Conservation (phyloP, 1,284 basidiomycete species). For the Entoloma clypeatum region DNA sequence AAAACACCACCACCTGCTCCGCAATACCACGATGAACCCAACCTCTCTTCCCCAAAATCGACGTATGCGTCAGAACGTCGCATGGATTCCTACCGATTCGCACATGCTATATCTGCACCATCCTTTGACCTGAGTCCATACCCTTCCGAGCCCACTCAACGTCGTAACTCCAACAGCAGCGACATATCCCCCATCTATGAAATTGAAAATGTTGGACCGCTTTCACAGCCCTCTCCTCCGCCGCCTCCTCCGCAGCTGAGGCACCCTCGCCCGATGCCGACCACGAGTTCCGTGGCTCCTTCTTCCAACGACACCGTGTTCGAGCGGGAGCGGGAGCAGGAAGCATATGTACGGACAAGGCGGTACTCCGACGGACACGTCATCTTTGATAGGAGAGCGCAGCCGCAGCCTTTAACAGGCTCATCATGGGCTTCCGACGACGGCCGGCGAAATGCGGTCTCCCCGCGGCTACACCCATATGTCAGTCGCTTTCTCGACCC, state of each 20-base stretch:
- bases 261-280: conserved; percentile 10
- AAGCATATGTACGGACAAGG: conserved; percentile 11
- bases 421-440: conserved; percentile 15
- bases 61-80: conserved; percentile 7
- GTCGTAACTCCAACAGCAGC: conserved; percentile 20
- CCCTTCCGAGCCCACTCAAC: conserved; percentile 15
- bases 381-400: conserved; percentile 1
- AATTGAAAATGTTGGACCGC: no score
- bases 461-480: conserved; percentile 34
- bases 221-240: conserved; percentile 8
- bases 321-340: conserved; percentile 19
- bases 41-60: conserved; percentile 7
- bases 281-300: conserved; percentile 16
- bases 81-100: conserved; percentile 13
- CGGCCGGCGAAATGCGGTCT: conserved; percentile 9
- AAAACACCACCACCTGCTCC: conserved; percentile 15
- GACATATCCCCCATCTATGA: conserved; percentile 29
- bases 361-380: conserved; percentile 23
- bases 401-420: conserved; percentile 7
- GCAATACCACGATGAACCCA: conserved; percentile 3
- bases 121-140: conserved; percentile 6
- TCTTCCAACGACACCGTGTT: conserved; percentile 29
- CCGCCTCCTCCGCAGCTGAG: conserved; percentile 9
- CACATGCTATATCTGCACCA: conserved; percentile 9
- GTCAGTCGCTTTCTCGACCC: conserved; percentile 24